Base-by-base conservation (phyloP, 1,284 basidiomycete genomes). In the Cutaneotrichosporon sp. region DNA sequence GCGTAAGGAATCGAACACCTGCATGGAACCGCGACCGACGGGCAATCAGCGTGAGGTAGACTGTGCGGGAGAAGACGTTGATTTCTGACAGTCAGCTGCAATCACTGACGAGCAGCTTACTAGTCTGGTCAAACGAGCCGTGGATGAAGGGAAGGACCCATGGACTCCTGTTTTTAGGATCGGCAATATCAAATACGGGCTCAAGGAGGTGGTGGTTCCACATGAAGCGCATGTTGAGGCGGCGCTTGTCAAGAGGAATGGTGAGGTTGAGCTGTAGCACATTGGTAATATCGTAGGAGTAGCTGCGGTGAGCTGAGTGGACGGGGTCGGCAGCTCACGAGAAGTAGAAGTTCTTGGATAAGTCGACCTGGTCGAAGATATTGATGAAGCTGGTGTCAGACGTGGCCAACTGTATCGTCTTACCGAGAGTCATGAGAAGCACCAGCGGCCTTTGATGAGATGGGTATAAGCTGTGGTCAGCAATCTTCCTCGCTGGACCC, bases 311-410 rank as follows among this genome's bases (percentile, higher is more conserved):
- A 55, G 47, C 26, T 29, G 26, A 7, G 14, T 4, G 5, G n/a
- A 9, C n/a, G 3, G n/a, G 14, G 11, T 3, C 24, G 12, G 5
- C 5, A 9, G 9, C 10, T 50, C 62, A 94, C 89, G 90, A 93
- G 74, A 98, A 98, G 77, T 98, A 99, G 72, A 98, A 98, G 76
- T 98, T 97, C 78, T 98, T 97, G 44, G 88, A 88, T 78, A 98
- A 83, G 65, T 99, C 96, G 4, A 98, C 93, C 71, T 94, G 90
- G 69, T 91, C 92, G 78, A 98, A 99, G n/a, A 88, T 84, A 57
- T 85, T 87, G 74, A 96, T 84, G 33, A 92, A 72, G 27, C 80
- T 77, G 41, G 37, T 4, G 59, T 65, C 52, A 67, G 62, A 16
- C 46, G 6, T 6, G 27, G 22, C 20, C 20, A 24, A 19, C 3